Conservation (phyloP, 2,329 filamentous ascomycete genomes). For the Penicillium sp. region DNA sequence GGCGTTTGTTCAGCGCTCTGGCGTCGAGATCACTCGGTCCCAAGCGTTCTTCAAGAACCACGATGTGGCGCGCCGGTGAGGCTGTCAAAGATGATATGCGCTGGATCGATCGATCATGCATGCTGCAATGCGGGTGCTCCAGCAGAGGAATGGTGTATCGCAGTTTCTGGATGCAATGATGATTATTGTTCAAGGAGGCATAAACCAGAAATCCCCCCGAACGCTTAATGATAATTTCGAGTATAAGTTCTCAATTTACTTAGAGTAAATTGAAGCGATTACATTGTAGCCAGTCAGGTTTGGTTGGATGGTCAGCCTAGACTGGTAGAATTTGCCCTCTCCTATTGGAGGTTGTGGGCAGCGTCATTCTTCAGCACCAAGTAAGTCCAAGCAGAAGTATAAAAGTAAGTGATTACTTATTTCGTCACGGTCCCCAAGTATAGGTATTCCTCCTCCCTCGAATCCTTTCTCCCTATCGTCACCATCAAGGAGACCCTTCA, state of each 20-base stretch:
- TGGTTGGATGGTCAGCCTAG: neutral
- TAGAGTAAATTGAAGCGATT: neutral
- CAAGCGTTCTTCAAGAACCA: constrained; percentile 47
- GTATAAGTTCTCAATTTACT: neutral
- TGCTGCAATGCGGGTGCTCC: constrained; percentile 5
- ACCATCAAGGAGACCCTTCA: constrained; percentile 4
- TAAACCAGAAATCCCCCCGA: neutral
- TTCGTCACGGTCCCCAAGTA: neutral
- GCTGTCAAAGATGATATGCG: constrained; percentile 12
- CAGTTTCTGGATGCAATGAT: neutral
- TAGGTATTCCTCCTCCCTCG: neutral
- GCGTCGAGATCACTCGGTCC: constrained; percentile 54
- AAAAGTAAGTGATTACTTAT: neutral
- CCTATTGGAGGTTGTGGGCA: neutral
- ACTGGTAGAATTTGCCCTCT: neutral
- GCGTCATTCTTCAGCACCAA: neutral
- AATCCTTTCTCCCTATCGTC: neutral
- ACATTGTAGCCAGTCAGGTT: neutral
- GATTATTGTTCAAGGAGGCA: neutral
- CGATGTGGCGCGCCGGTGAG: constrained; percentile 19
- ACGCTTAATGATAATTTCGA: neutral
- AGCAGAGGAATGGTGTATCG: neutral
- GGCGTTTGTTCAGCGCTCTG: constrained; percentile 53
- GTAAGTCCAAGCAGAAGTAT: too few relatives aligned
- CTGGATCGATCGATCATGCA: constrained; percentile 2